Base-by-base conservation (phyloP, 345 rosid species). In the Passiflora organensis region DNA sequence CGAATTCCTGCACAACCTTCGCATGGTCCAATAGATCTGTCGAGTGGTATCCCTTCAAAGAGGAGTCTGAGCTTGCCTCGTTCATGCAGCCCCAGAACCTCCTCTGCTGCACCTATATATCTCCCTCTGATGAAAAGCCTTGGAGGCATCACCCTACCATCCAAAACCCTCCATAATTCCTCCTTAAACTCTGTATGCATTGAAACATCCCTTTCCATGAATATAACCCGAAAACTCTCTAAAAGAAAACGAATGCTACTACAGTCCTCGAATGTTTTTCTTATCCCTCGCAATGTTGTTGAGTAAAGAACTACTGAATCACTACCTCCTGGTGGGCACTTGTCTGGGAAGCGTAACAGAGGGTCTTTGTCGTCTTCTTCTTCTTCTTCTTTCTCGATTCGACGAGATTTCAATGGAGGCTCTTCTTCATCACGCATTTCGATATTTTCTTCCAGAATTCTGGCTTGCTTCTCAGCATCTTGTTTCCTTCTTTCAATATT, bases 301-400 rank as follows among this genome's bases (percentile, higher is more conserved):
- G 73, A 44, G 68, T 69, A 62, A 32, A 69, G 51, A 69, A 69
- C 34, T 21, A 68, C 72, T 0, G 58, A 43, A 32, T 61, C 82
- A 20, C 70, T 79, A 0, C 93, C 96, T 3, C 90, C 96, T 1
- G 90, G 87, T 0, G 94, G 98, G 47, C 85, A 87, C 23, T 60
- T 79, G 58, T 75, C 80, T 65, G 79, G 82, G 1, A 83, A 87
- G 1, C 39, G 64, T 22, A 61, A 12, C 10, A 83, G 39, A 39
- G 83, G 87, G 17, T 74, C 54, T 13, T 43, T 61, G 15, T 67
- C 66, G 13, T 13, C 54, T 14, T 46, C 63, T 17, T 67, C 66
- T 12, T 13, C 63, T 1, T 63, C 66, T 11, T 56, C 55, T 16
- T 55, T 68, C 22, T 70, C 69, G 13, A 74, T 66, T 15, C 77